Conservation (phyloP, 176 grass and related monocot genomes). For the Aegilops sharonensis region DNA sequence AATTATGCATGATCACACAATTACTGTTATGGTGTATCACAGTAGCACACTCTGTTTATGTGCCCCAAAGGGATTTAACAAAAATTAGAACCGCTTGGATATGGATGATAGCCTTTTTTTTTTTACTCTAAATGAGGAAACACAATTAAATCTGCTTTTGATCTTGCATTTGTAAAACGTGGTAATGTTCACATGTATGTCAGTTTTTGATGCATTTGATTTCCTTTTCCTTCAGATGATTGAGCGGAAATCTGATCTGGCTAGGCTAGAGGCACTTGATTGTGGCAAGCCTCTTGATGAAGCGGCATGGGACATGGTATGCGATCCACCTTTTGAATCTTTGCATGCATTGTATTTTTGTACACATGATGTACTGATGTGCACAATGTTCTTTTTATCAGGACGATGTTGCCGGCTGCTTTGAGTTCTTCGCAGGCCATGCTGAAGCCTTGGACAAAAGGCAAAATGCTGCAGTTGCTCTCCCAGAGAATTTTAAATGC, state of each 20-base stretch:
- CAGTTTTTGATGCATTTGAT: neutral
- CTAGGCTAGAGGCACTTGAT: constrained; percentile 82
- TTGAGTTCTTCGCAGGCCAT: constrained; percentile 87
- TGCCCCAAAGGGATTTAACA: neutral
- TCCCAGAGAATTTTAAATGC: constrained; percentile 92
- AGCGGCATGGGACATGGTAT: constrained; percentile 96
- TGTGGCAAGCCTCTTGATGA: constrained; percentile 97
- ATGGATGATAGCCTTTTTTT: neutral
- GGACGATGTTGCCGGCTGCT: constrained; percentile 99
- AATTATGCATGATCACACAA: neutral
- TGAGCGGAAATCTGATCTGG: constrained; percentile 82
- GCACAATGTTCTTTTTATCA: constrained; percentile 36
- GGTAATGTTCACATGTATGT: neutral
- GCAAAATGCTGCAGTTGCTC: constrained; percentile 71
- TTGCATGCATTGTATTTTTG: neutral
- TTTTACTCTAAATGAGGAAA: neutral
- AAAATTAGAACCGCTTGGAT: neutral
- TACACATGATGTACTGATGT: neutral
- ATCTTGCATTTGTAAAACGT: neutral
- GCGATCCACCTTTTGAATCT: neutral
- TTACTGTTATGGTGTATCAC: neutral
- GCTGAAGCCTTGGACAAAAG: constrained; percentile 83
- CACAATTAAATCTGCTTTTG: neutral
- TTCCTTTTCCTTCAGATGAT: constrained; percentile 46
- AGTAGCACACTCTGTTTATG: neutral